phyloP scores from a whole-genome alignment of 805 yeast genomes.

The Pichia deserticola region DNA sequence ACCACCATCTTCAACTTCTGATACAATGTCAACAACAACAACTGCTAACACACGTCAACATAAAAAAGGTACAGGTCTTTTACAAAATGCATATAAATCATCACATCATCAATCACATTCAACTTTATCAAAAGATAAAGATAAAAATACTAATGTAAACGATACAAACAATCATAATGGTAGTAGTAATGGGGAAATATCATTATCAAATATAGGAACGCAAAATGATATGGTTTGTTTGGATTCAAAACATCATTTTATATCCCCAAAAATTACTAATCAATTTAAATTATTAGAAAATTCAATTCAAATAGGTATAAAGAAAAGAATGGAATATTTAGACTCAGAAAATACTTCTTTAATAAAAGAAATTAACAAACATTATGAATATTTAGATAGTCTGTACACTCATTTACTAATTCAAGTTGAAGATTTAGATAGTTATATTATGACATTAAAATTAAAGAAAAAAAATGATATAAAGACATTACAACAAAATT shows the following conservation, averaged over 20 bases:
- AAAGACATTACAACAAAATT: conserved; percentile 14
- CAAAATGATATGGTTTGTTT: background rate
- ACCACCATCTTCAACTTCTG: background rate
- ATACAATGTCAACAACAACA: background rate
- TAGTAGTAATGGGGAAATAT: background rate
- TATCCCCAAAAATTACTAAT: conserved; percentile 13
- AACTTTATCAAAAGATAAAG: background rate
- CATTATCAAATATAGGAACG: too few relatives aligned
- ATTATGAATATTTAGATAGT: conserved; percentile 22
- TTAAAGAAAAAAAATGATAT: conserved; percentile 21
- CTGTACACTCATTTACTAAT: conserved; percentile 24
- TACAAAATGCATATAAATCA: conserved; percentile 3
- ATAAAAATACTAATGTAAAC: background rate
- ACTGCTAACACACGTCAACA: background rate
- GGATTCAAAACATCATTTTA: conserved; percentile 1
- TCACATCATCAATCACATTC: conserved; percentile 2
- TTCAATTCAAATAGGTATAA: conserved; percentile 18
- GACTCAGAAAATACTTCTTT: conserved; percentile 25
- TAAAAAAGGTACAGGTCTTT: conserved; percentile 2
- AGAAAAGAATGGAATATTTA: conserved; percentile 19
- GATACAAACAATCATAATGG: background rate
- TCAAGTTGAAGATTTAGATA: conserved; percentile 23
- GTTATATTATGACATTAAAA: conserved; percentile 24
- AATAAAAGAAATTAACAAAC: conserved; percentile 19
- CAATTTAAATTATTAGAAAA: conserved; percentile 24